Evolutionary conservation across 257 asterid genomes (phyloP).

Genomic region (Capsicum baccatum): DNA sequence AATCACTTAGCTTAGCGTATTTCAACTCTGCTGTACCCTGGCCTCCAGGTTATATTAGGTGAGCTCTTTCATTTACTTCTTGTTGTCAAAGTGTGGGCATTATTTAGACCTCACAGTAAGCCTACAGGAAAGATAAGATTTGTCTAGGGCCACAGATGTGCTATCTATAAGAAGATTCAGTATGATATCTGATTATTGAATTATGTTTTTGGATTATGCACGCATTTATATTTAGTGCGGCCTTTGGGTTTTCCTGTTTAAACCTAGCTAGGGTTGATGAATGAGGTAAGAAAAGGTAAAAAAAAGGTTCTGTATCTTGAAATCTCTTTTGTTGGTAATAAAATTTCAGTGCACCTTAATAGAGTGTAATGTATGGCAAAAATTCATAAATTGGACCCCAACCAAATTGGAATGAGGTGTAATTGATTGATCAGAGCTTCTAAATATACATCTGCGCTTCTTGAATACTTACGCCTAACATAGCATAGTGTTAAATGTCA

Average conservation of each 20-base stretch:
- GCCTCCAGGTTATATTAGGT: constrained; percentile 1
- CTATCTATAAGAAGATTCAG: background rate
- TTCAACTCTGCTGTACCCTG: background rate
- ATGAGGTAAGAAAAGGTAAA: constrained; percentile 5
- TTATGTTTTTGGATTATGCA: background rate
- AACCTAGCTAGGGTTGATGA: background rate
- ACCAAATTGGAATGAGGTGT: background rate
- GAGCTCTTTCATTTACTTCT: background rate
- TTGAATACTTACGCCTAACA: constrained; percentile 6
- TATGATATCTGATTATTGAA: background rate
- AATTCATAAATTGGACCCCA: background rate
- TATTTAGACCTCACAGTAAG: background rate
- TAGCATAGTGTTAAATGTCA: background rate
- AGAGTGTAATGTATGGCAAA: background rate
- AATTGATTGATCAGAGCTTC: background rate
- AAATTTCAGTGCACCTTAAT: background rate
- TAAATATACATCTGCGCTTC: background rate
- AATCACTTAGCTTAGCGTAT: background rate
- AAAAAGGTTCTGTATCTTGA: background rate
- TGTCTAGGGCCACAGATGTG: background rate
- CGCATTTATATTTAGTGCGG: background rate
- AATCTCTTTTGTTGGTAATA: constrained; percentile 1
- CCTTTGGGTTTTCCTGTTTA: background rate
- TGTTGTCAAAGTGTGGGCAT: background rate
- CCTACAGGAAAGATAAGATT: background rate